Percentiles rank a stretch among this genome's conserved stretches.
phyloP scores from a whole-genome alignment of 2,329 filamentous ascomycete species.

The Trichophyton schoenleinii region DNA sequence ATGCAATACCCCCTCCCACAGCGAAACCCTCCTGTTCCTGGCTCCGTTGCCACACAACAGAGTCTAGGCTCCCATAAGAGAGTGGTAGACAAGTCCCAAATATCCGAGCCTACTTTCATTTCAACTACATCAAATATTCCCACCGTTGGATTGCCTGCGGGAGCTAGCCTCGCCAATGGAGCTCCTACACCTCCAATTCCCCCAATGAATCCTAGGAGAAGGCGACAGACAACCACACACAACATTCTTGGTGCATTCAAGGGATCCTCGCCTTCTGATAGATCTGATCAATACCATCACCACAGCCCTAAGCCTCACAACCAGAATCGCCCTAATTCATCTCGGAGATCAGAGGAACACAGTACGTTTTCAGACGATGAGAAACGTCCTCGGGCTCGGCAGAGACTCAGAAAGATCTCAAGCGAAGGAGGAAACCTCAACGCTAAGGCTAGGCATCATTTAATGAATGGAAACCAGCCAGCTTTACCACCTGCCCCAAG shows the following conservation, averaged over 20 bases:
- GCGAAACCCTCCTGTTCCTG: slow-evolving; percentile 12
- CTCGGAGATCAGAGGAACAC: slow-evolving; percentile 21
- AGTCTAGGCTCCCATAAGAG: slow-evolving; percentile 38
- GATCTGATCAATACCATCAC: slow-evolving; percentile 20
- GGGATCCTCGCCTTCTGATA: slow-evolving; percentile 18
- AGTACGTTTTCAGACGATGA: slow-evolving; percentile 34
- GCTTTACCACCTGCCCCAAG: slow-evolving; percentile 21
- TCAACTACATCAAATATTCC: slow-evolving; percentile 46
- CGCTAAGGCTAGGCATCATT: slow-evolving; percentile 32
- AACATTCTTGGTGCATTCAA: slow-evolving; percentile 30
- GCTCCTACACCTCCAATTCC: slow-evolving; percentile 40
- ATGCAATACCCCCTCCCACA: slow-evolving; percentile 12
- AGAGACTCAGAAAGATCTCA: slow-evolving; percentile 36
- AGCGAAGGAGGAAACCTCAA: slow-evolving; percentile 41
- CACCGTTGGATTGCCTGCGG: slow-evolving; percentile 44
- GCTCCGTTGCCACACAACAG: slow-evolving; percentile 8
- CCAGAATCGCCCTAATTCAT: not conserved
- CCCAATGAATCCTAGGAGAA: slow-evolving; percentile 47
- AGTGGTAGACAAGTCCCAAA: slow-evolving; percentile 47
- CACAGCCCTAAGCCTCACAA: not conserved
- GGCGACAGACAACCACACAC: slow-evolving; percentile 36
- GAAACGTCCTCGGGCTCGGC: slow-evolving; percentile 26
- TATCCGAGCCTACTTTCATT: slow-evolving; percentile 46
- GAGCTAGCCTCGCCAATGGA: slow-evolving; percentile 43
- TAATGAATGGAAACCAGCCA: slow-evolving; percentile 20